phyloP scores from a whole-genome alignment of 2,329 filamentous ascomycete genomes.

The Cytospora paraplurivora region DNA sequence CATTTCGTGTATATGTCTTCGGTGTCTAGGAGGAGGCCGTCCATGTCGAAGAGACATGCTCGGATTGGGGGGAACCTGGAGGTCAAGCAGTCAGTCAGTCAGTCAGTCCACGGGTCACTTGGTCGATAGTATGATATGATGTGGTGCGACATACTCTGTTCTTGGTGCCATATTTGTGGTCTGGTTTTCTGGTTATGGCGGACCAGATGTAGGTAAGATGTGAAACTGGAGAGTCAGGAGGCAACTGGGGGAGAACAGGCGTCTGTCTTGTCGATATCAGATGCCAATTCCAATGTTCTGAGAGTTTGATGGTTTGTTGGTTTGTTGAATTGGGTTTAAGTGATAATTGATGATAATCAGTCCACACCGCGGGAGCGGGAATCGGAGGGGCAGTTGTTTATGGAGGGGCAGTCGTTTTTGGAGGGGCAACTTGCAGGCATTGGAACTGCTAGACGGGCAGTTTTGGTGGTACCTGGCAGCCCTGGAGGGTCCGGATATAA shows the following conservation, averaged over 20 bases:
- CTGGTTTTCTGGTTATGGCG: neutral
- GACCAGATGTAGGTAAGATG: neutral
- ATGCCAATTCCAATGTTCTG: too few relatives aligned
- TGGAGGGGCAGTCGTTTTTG: neutral
- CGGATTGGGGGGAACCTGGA: conserved; percentile 74
- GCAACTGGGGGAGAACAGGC: neutral
- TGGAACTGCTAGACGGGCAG: neutral
- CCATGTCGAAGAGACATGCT: conserved; percentile 98
- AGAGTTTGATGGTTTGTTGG: too few relatives aligned
- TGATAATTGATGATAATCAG: too few relatives aligned
- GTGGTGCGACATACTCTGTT: conserved; percentile 46
- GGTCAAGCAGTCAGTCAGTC: neutral
- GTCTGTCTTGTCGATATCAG: neutral
- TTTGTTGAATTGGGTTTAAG: too few relatives aligned
- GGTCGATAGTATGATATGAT: conserved; percentile 36
- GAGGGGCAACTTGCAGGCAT: conserved; percentile 5
- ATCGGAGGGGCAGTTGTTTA: too few relatives aligned
- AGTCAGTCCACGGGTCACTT: neutral
- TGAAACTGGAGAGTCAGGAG: neutral
- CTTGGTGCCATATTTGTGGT: conserved; percentile 43
- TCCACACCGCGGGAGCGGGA: too few relatives aligned
- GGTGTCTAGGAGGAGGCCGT: conserved; percentile 90
- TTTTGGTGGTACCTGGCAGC: too few relatives aligned
- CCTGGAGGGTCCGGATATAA: too few relatives aligned
- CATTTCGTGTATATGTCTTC: conserved; percentile 86